phyloP scores from a whole-genome alignment of 495 filamentous ascomycete species.

The Monascus purpureus region DNA sequence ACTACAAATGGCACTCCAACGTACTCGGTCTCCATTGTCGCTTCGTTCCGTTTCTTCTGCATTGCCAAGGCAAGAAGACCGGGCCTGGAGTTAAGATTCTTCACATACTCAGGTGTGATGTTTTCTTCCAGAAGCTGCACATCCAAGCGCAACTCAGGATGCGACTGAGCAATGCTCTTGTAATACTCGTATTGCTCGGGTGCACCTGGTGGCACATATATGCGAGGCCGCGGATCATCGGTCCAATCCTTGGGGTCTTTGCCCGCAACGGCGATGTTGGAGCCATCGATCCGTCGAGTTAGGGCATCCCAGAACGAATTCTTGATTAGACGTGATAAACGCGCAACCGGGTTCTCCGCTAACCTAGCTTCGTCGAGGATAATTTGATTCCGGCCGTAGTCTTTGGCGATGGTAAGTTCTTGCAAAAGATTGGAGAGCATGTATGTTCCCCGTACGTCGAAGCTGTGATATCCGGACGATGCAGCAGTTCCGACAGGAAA shows the following conservation, averaged over 20 bases:
- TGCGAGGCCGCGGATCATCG: constrained; percentile 69
- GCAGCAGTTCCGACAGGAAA: constrained; percentile 72
- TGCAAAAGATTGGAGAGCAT: constrained; percentile 91
- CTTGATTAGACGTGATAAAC: constrained; percentile 71
- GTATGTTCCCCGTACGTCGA: constrained; percentile 86
- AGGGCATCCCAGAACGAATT: constrained; percentile 82
- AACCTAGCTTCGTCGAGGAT: constrained; percentile 76
- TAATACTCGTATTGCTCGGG: constrained; percentile 88
- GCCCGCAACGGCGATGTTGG: constrained; percentile 73
- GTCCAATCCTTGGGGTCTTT: constrained; percentile 88
- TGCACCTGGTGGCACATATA: constrained; percentile 76
- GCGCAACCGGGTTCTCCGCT: constrained; percentile 83
- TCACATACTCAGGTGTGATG: constrained; percentile 63
- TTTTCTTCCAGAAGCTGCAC: constrained; percentile 58
- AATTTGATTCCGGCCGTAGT: constrained; percentile 70
- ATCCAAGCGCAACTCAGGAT: constrained; percentile 73
- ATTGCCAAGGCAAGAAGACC: constrained; percentile 83
- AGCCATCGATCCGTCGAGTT: constrained; percentile 76
- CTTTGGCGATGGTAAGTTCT: constrained; percentile 79
- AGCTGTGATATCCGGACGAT: constrained; percentile 68
- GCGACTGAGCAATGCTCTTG: constrained; percentile 51
- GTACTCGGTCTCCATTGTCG: constrained; percentile 50
- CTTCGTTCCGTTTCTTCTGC: constrained; percentile 52
- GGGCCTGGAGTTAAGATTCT: constrained; percentile 65
- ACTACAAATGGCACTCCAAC: constrained; percentile 88